A percentile compares a stretch with the other conserved stretches of the same genome.
These are phyloP conservation scores for Tricholoma furcatifolium DNA, from an alignment of 768 basidiomycete species.

Conservation along the genomic window DNA sequence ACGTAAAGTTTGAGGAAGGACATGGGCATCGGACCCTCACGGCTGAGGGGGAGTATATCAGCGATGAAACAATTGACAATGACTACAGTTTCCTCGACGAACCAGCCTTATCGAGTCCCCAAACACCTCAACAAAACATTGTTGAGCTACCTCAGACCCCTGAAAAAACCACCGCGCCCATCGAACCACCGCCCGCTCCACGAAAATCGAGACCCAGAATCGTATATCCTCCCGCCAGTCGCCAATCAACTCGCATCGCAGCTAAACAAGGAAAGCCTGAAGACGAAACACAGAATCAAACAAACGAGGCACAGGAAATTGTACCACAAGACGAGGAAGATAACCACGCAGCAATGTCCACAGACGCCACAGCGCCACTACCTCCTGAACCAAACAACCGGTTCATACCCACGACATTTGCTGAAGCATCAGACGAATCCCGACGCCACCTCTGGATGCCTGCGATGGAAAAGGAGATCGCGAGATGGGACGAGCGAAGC, in stretches of 20 bases:
- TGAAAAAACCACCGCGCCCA: neutral
- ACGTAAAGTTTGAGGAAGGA: constrained; percentile 18
- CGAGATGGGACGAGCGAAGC: no score
- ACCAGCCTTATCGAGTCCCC: neutral
- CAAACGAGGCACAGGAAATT: neutral
- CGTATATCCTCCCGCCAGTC: constrained; percentile 10
- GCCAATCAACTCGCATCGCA: no score
- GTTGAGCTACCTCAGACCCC: neutral
- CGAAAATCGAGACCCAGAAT: neutral
- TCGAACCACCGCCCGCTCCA: neutral
- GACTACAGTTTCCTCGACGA: constrained; percentile 5
- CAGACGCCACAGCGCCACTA: no score
- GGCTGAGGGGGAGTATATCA: no score
- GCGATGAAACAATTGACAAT: constrained; percentile 15
- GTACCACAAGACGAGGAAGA: no score
- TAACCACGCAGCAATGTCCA: no score
- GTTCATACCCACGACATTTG: no score
- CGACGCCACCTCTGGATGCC: no score
- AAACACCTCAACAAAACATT: no score
- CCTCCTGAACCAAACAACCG: no score
- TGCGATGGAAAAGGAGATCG: no score
- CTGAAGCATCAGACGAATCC: no score
- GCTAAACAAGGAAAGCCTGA: neutral
- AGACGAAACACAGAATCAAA: neutral
- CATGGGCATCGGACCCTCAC: constrained; percentile 14